These are phyloP conservation scores for Lunularia cruciata DNA, from an alignment of 225 moss, liverwort and hornwort genomes.

Conservation along the genomic window DNA sequence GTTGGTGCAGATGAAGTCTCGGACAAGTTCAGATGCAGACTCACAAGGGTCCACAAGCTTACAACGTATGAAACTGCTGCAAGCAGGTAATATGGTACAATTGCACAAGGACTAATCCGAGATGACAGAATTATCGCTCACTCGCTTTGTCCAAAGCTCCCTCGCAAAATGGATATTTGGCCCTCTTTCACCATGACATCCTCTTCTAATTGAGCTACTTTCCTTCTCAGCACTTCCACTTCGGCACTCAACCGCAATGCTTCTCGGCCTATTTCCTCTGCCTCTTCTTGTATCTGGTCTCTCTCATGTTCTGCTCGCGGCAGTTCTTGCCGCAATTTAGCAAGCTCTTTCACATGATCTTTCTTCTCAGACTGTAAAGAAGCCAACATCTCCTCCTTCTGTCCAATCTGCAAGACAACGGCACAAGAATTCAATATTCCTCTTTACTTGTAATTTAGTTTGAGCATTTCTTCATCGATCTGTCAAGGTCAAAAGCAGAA, in stretches of 20 bases:
- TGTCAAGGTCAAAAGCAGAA: too few relatives aligned
- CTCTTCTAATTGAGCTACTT: slow-evolving; percentile 77
- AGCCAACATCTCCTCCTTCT: slow-evolving; percentile 58
- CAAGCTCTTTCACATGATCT: slow-evolving; percentile 53
- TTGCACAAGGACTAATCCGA: slow-evolving; percentile 9
- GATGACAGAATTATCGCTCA: neutral
- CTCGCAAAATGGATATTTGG: slow-evolving; percentile 72
- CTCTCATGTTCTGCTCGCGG: slow-evolving; percentile 61
- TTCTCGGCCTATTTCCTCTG: slow-evolving; percentile 85
- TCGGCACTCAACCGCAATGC: slow-evolving; percentile 83
- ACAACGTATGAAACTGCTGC: neutral
- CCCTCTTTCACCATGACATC: slow-evolving; percentile 90
- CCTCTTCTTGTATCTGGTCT: slow-evolving; percentile 69
- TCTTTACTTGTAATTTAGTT: too few relatives aligned
- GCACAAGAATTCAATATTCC: too few relatives aligned
- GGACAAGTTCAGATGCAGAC: neutral
- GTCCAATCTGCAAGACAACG: slow-evolving; percentile 44
- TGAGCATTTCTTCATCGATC: too few relatives aligned
- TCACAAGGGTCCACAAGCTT: neutral
- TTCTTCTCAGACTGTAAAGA: slow-evolving; percentile 55
- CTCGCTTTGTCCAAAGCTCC: slow-evolving; percentile 43
- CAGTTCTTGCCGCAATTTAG: slow-evolving; percentile 51
- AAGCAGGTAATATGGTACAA: slow-evolving; percentile 16
- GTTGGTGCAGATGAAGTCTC: slow-evolving; percentile 5
- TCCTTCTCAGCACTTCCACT: slow-evolving; percentile 86